Percentiles rank a stretch among this genome's conserved stretches.
These are phyloP conservation scores for Populus hybrid DNA, from an alignment of 441 rosid genomes.

Conservation along the genomic window DNA sequence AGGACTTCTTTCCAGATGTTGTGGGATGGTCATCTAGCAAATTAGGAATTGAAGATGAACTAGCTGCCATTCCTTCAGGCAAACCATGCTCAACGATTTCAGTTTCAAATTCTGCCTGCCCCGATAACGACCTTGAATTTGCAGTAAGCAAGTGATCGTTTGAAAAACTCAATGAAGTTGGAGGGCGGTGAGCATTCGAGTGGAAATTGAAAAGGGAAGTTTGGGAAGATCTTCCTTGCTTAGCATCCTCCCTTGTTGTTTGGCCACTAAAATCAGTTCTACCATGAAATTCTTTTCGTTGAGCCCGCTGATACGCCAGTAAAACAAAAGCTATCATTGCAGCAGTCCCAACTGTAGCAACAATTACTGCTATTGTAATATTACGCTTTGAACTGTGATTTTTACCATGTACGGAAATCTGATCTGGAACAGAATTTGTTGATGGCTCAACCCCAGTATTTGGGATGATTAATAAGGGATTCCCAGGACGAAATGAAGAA, in stretches of 20 bases:
- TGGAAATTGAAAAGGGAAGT: constrained; percentile 70
- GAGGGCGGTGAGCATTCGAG: constrained; percentile 49
- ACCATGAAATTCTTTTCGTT: constrained; percentile 61
- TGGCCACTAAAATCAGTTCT: constrained; percentile 50
- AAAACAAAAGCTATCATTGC: constrained; percentile 62
- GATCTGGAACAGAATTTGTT: constrained; percentile 24
- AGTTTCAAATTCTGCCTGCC: constrained; percentile 45
- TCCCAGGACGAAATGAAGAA: constrained; percentile 74
- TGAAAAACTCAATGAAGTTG: constrained; percentile 76
- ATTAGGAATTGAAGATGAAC: constrained; percentile 47
- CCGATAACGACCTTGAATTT: constrained; percentile 77
- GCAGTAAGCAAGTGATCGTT: constrained; percentile 83
- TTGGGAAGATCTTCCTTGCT: constrained; percentile 55
- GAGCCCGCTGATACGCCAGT: constrained; percentile 70
- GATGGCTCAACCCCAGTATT: constrained; percentile 17
- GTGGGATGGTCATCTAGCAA: constrained; percentile 54
- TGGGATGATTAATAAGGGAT: constrained; percentile 42
- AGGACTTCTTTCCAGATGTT: constrained; percentile 68
- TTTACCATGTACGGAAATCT: constrained; percentile 13
- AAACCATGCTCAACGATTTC: constrained; percentile 64
- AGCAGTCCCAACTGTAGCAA: constrained; percentile 70
- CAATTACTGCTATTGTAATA: constrained; percentile 62
- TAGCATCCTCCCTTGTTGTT: constrained; percentile 47
- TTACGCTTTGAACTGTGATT: constrained; percentile 44
- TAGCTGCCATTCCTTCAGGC: constrained; percentile 32